Base-by-base conservation (phyloP, 352 stramenopile species). In the Globisporangium mamillatum region DNA sequence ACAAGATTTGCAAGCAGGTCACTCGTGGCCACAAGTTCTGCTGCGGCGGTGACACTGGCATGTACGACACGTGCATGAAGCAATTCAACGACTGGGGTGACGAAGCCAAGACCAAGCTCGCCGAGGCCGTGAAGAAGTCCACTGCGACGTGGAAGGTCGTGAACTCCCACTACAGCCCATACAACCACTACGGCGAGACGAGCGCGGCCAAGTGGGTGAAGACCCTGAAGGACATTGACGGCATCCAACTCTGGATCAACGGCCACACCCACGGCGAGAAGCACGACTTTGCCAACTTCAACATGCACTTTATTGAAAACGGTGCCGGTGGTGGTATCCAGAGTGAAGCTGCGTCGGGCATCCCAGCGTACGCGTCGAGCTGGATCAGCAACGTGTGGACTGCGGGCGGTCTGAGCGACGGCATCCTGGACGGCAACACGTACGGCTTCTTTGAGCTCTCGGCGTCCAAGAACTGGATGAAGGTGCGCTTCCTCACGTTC, bases 61-160 rank as follows among this genome's bases (percentile, higher is more conserved):
- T 86, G 73, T 92, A 74, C 50, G 75, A 87, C 34, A 70, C 75
- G 24, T 94, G 87, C 62, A 74, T 88, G 50, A 74, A 74, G 50
- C 78, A 90, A 66, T 81, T 94, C 60, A 86, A 77, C 5, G 69
- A 71, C 52, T 94, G 83, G 85, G 81, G 74, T 58, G 72, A 92
- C 7, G 87, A 94, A 61, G 92, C 83, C 20, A 75, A 80, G 4
- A 78, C 71, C 54, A 76, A 90, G 59, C 73, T 92, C 9, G 72
- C 73, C 0, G 67, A 71, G 20, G 72, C 88, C 16, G 75, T 82
- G 3, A 76, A 80, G 12, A 68, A 75, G 55, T 94, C 87, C 5
- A 92, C 61, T 16, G 87, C 87, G 2, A 89, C 84, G 41, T 94
- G 86, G 82, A 95, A 95, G 74, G 82, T 95, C 46, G 82, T 95